Percentiles rank a stretch among this genome's conserved stretches.
Evolutionary conservation across 495 filamentous ascomycete species (phyloP).

Genomic region (Penicillium verhagenii): DNA sequence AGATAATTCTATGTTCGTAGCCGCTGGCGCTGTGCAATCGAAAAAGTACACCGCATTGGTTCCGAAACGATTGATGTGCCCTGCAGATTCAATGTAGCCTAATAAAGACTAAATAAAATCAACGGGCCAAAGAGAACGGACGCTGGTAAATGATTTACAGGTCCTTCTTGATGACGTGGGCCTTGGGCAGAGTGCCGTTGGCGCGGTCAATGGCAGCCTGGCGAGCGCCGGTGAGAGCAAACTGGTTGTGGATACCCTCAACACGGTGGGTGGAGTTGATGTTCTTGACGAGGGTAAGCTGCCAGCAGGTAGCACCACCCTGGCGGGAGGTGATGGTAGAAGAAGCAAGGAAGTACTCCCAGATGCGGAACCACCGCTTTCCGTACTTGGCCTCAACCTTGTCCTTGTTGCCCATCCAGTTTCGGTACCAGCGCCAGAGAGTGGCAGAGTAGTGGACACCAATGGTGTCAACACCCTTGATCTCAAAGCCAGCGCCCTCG

Average conservation of each 20-base stretch:
- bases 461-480: conserved; percentile 72
- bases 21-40: background rate
- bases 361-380: conserved; percentile 94
- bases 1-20: conserved; percentile 3
- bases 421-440: conserved; percentile 97
- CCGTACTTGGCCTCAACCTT: conserved; percentile 97
- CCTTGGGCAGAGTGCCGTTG: conserved; percentile 42
- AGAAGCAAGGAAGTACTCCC: conserved; percentile 96
- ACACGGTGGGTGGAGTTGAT: conserved; percentile 94
- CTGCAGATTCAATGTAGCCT: background rate
- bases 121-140: conserved; percentile 9
- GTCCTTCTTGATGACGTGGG: conserved; percentile 39
- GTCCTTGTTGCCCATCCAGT: conserved; percentile 95
- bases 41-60: background rate
- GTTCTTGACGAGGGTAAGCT: conserved; percentile 95
- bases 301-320: conserved; percentile 91
- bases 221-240: conserved; percentile 69
- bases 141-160: conserved; percentile 17
- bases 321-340: conserved; percentile 93
- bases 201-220: conserved; percentile 39
- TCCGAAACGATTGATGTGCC: background rate
- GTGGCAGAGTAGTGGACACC: conserved; percentile 98
- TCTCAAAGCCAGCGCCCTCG: conserved; percentile 63
- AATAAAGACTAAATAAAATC: background rate
- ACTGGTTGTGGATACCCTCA: conserved; percentile 79